A percentile compares a stretch with the other conserved stretches of the same genome.
phyloP scores from a whole-genome alignment of 148 eudicot genomes.

The Euryodendron excelsum region DNA sequence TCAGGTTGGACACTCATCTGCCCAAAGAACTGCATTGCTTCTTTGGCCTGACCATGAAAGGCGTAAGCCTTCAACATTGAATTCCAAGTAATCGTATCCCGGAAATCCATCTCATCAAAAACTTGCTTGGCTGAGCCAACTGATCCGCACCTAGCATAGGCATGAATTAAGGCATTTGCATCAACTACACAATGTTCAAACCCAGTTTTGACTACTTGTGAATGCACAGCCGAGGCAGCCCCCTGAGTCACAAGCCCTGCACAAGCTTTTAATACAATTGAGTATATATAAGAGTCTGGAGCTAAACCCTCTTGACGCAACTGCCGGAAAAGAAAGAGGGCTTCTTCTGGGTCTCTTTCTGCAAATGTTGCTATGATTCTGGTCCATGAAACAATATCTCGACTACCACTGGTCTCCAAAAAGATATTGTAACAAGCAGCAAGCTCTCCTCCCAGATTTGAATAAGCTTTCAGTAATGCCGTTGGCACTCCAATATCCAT shows the following conservation, averaged over 20 bases:
- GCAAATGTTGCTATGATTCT: conserved; percentile 35
- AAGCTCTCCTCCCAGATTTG: conserved; percentile 31
- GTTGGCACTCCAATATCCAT: conserved; percentile 44
- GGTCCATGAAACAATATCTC: conserved; percentile 58
- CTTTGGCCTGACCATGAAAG: conserved; percentile 44
- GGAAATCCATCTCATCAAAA: conserved; percentile 33
- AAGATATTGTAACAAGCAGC: conserved; percentile 36
- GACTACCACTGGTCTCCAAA: conserved; percentile 30
- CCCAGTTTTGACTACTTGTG: conserved; percentile 34
- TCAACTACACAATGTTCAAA: conserved; percentile 31
- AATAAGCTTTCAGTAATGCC: conserved; percentile 46
- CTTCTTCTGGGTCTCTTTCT: conserved; percentile 35
- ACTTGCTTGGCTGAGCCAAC: conserved; percentile 33
- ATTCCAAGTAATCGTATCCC: conserved; percentile 55
- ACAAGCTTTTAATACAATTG: conserved; percentile 48
- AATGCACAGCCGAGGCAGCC: conserved; percentile 37
- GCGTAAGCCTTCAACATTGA: conserved; percentile 57
- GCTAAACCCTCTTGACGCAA: conserved; percentile 32
- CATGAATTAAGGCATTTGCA: conserved; percentile 50
- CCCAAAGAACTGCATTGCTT: conserved; percentile 30
- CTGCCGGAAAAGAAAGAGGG: conserved; percentile 36
- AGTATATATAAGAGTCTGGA: conserved; percentile 36
- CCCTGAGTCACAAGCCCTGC: conserved; percentile 41
- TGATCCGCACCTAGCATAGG: conserved; percentile 53
- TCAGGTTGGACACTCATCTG: conserved; percentile 46